Percentiles rank a stretch among this genome's conserved stretches.
Evolutionary conservation across 805 yeast species (phyloP).

Genomic region (Ogataea angusta): DNA sequence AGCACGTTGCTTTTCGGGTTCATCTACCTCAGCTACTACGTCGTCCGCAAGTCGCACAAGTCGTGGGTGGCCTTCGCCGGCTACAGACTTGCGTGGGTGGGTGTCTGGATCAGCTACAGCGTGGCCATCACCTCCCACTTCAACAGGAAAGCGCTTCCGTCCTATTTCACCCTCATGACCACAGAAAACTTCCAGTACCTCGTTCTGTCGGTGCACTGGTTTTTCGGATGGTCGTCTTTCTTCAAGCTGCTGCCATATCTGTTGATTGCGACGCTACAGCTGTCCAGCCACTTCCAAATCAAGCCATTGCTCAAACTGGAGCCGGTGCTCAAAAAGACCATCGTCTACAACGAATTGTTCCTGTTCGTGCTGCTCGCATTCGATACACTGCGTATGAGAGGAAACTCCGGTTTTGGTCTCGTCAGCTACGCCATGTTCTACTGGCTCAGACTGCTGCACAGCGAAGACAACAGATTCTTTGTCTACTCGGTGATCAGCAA

Average conservation of each 20-base stretch:
- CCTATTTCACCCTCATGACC: slow-evolving; percentile 60
- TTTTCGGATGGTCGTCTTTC: slow-evolving; percentile 58
- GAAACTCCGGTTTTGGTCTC: slow-evolving; percentile 68
- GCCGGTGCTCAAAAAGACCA: slow-evolving; percentile 39
- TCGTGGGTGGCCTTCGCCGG: slow-evolving; percentile 45
- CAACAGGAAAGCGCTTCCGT: slow-evolving; percentile 55
- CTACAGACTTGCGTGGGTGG: slow-evolving; percentile 55
- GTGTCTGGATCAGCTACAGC: slow-evolving; percentile 50
- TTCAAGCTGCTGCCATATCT: slow-evolving; percentile 64
- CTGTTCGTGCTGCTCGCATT: slow-evolving; percentile 50
- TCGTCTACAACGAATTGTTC: slow-evolving; percentile 60
- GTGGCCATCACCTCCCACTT: slow-evolving; percentile 57
- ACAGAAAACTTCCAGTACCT: slow-evolving; percentile 75
- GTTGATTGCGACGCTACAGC: slow-evolving; percentile 55
- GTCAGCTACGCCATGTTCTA: slow-evolving; percentile 54
- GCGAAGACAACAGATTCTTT: slow-evolving; percentile 43
- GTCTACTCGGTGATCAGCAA: slow-evolving; percentile 40
- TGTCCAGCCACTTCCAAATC: slow-evolving; percentile 41
- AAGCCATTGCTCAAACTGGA: slow-evolving; percentile 39
- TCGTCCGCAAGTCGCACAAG: slow-evolving; percentile 35
- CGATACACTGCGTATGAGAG: slow-evolving; percentile 62
- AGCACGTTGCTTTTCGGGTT: slow-evolving; percentile 44
- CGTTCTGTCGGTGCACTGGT: slow-evolving; percentile 55
- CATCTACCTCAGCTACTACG: slow-evolving; percentile 33
- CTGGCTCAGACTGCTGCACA: slow-evolving; percentile 68